Base-by-base conservation (phyloP, 2,329 filamentous ascomycete genomes). In the Cladosporium velox region DNA sequence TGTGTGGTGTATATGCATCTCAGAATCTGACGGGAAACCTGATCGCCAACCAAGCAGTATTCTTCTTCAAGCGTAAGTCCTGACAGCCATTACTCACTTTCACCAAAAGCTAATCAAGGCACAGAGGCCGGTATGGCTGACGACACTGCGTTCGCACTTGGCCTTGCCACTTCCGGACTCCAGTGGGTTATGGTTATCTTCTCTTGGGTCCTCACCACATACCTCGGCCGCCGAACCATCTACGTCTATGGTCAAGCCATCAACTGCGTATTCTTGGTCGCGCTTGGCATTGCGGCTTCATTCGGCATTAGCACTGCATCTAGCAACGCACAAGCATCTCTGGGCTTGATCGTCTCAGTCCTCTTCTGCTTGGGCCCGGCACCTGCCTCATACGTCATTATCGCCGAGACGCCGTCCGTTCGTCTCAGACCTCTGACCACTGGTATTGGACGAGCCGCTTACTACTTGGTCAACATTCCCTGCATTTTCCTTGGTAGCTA, bases 201-300 rank as follows among this genome's bases (percentile, higher is more conserved):
- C 44, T 90, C 87, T 66, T 90, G 88, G 88, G 77, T 89, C 65
- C 83, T 90, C 61, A 90, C 86, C 18, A 83, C 84, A 1, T 89
- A 87, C 76, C 80, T 87, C 62, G 87, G 87, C 73, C 84, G 87
- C 66, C 87, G 87, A 64, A 84, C 84, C 41, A 88, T 90, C 76
- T 90, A 89, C 76, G 79, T 89, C 65, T 88, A 83, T 78, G 87
- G 87, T 68, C 83, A 83, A 41, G 73, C 78, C 47, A 81, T 84
- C 77, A 88, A 87, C 77, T 78, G 79, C 64, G 70, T 73, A 34
- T 81, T 89, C 70, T 79, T 89, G 14, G 61, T 90, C 68, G 79
- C 79, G 3, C 85, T 90, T 32, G 88, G 87, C 75, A 79, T 90
- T 68, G 85, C 85, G 1, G 87, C 74, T 67, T 88, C 86, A 8